Evolutionary conservation across 306 rosid genomes (phyloP).

Genomic region (Lupinus albus): DNA sequence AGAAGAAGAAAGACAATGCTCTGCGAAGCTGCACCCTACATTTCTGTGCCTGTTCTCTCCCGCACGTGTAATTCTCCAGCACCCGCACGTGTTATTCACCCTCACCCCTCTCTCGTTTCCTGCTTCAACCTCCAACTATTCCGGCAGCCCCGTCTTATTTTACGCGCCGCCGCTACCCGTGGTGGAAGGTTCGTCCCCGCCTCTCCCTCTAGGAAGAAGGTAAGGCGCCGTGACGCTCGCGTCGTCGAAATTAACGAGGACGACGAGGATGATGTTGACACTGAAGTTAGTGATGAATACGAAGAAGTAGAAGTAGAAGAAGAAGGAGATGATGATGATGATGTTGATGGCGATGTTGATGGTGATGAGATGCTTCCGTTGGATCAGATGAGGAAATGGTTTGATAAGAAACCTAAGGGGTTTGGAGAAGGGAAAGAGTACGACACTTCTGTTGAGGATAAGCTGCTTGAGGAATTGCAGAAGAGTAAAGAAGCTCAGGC

Average conservation of each 20-base stretch:
- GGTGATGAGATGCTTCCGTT: conserved; percentile 54
- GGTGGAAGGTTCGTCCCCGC: conserved; percentile 27
- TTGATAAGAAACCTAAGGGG: conserved; percentile 67
- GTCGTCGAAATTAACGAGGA: conserved; percentile 38
- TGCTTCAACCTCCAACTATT: conserved; percentile 34
- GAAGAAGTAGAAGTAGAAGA: conserved; percentile 33
- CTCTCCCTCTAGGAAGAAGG: conserved; percentile 32
- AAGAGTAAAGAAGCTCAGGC: conserved; percentile 57
- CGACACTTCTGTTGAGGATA: conserved; percentile 79
- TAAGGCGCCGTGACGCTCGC: conserved; percentile 29
- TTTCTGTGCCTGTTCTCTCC: conserved; percentile 25
- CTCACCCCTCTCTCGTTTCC: conserved; percentile 29
- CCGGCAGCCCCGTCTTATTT: conserved; percentile 35
- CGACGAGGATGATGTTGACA: conserved; percentile 7
- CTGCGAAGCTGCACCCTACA: conserved; percentile 41
- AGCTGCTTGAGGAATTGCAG: conserved; percentile 75
- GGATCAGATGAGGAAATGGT: conserved; percentile 64
- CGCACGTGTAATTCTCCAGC: conserved; percentile 17
- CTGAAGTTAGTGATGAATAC: conserved; percentile 14
- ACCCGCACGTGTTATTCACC: conserved; percentile 33
- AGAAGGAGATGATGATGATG: conserved; percentile 4
- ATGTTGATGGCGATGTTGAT: conserved; percentile 50
- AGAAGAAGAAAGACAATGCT: conserved; percentile 45
- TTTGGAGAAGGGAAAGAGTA: conserved; percentile 80
- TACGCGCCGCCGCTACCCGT: conserved; percentile 1